phyloP scores from a whole-genome alignment of 768 basidiomycete species.

The Lentinula guzmanii region DNA sequence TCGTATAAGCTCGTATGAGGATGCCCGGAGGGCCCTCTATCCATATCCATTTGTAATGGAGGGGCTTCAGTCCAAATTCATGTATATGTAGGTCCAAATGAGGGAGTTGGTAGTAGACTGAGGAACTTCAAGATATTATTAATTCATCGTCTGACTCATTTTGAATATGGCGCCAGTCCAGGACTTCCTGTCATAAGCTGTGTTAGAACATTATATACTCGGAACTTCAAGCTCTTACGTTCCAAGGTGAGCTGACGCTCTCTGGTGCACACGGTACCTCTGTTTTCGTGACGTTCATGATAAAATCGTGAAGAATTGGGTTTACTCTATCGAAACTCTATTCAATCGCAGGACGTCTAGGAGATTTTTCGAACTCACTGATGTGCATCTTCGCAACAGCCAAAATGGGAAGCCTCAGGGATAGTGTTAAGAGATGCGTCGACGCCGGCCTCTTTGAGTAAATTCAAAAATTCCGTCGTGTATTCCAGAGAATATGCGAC shows the following conservation, averaged over 20 bases:
- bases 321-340: conserved; percentile 19
- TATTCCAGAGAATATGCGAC: conserved; percentile 27
- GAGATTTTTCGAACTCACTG: conserved; percentile 15
- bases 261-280: neutral
- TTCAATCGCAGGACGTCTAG: neutral
- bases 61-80: too few relatives aligned
- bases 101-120: neutral
- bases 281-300: conserved; percentile 17
- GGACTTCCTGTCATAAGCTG: neutral
- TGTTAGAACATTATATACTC: neutral
- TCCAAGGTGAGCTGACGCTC: neutral
- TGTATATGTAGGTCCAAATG: neutral
- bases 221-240: neutral
- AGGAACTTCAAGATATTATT: neutral
- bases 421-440: conserved; percentile 20
- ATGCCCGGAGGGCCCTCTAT: too few relatives aligned
- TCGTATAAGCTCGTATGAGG: too few relatives aligned
- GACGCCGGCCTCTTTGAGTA: conserved; percentile 20
- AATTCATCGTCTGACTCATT: neutral
- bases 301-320: conserved; percentile 21
- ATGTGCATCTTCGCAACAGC: conserved; percentile 25
- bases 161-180: neutral
- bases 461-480: conserved; percentile 18
- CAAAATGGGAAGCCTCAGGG: conserved; percentile 29
- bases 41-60: too few relatives aligned